Evolutionary conservation across 768 basidiomycete genomes (phyloP).

Genomic region (Collybia sp.): DNA sequence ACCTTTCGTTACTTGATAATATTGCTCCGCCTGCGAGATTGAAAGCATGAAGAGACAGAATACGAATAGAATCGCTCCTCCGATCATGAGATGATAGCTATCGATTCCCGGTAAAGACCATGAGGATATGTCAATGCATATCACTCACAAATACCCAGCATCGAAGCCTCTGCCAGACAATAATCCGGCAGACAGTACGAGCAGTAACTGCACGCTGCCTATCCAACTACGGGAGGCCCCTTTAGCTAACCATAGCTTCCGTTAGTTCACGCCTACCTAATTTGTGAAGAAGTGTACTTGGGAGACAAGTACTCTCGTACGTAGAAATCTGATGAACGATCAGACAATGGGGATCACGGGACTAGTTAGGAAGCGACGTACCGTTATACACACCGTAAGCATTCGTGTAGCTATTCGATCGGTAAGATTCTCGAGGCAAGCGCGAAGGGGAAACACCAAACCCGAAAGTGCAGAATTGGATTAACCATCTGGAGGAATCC

Average conservation of each 20-base stretch:
- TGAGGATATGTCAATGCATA: neutral
- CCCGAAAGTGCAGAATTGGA: neutral
- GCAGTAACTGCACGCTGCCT: slow-evolving; percentile 32
- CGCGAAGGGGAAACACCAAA: neutral
- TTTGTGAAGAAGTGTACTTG: slow-evolving; percentile 18
- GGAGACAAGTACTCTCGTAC: neutral
- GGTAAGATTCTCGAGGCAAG: neutral
- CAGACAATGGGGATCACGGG: neutral
- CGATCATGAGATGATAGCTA: slow-evolving; percentile 24
- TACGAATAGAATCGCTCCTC: slow-evolving; percentile 22
- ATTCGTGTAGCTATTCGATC: neutral
- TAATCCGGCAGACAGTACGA: slow-evolving; percentile 34
- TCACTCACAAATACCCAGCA: slow-evolving; percentile 33
- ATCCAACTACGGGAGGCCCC: slow-evolving; percentile 9
- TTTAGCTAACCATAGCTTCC: neutral
- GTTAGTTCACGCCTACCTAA: slow-evolving; percentile 11
- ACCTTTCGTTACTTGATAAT: neutral
- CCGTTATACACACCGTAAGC: neutral
- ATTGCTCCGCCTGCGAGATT: neutral
- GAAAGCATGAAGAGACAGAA: neutral
- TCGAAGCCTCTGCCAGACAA: slow-evolving; percentile 34
- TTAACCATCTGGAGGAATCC: neutral
- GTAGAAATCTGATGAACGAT: neutral
- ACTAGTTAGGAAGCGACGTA: neutral
- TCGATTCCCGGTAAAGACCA: neutral